Evolutionary conservation across 192 early-diverging fungal species (phyloP).

Genomic region (Helicostylum pulchrum): DNA sequence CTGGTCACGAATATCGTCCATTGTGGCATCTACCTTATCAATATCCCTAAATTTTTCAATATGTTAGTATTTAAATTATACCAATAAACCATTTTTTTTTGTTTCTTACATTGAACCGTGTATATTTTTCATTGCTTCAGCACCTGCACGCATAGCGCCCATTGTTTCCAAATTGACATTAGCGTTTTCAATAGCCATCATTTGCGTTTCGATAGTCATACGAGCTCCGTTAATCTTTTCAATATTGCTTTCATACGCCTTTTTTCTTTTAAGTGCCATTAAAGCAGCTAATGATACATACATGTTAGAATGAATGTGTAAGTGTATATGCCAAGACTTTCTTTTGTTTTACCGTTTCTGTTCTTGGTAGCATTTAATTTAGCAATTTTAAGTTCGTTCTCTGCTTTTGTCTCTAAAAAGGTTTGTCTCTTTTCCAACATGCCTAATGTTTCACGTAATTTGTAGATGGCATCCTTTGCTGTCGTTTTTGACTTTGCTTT

Average conservation of each 20-base stretch:
- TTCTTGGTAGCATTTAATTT: conserved; percentile 91
- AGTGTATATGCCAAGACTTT: neutral
- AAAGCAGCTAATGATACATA: conserved; percentile 51
- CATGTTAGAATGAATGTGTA: no score
- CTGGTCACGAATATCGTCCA: conserved; percentile 97
- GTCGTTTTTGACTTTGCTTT: conserved; percentile 59
- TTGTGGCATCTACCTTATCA: conserved; percentile 91
- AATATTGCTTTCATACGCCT: conserved; percentile 77
- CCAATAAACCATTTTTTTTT: no score
- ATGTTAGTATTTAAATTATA: neutral
- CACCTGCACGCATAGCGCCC: conserved; percentile 90
- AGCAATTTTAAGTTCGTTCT: conserved; percentile 81
- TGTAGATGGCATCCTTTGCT: conserved; percentile 93
- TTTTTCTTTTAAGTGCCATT: conserved; percentile 94
- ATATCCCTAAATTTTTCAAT: conserved; percentile 59
- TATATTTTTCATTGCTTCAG: conserved; percentile 90
- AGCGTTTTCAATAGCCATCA: conserved; percentile 93
- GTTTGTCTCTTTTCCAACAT: conserved; percentile 96
- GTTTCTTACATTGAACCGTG: conserved; percentile 85
- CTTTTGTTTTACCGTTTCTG: conserved; percentile 63
- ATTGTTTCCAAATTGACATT: conserved; percentile 95
- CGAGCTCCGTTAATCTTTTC: conserved; percentile 85
- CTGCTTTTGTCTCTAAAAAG: conserved; percentile 82
- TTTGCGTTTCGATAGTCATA: conserved; percentile 91
- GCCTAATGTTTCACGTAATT: conserved; percentile 82